These are phyloP conservation scores for Phytophthora ramorum DNA, from an alignment of 352 stramenopile species.

Conservation along the genomic window DNA sequence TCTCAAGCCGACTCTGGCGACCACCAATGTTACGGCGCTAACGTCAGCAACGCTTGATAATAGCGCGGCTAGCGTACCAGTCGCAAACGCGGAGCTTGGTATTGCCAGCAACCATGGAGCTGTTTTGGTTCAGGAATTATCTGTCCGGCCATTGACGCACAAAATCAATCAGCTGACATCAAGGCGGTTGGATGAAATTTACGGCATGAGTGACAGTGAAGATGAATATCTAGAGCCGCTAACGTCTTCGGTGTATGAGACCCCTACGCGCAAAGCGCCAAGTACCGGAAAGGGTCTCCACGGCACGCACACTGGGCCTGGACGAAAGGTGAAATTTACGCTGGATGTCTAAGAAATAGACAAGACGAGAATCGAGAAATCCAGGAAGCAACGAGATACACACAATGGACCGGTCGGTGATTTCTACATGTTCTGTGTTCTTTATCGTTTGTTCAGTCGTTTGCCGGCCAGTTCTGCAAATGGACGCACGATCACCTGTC, in stretches of 20 bases:
- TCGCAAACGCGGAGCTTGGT: constrained; percentile 21
- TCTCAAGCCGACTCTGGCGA: constrained; percentile 25
- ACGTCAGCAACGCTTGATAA: constrained; percentile 6
- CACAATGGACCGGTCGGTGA: neutral
- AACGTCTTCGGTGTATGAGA: constrained; percentile 63
- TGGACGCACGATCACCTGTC: constrained; percentile 62
- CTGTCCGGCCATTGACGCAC: constrained; percentile 52
- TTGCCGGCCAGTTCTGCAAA: constrained; percentile 51
- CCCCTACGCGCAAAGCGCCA: constrained; percentile 41
- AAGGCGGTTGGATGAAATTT: constrained; percentile 78
- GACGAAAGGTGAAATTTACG: constrained; percentile 67
- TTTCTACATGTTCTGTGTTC: constrained; percentile 3
- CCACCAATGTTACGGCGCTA: neutral
- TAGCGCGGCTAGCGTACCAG: constrained; percentile 7
- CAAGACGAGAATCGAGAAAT: constrained; percentile 1
- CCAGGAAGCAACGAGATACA: neutral
- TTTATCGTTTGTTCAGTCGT: constrained; percentile 19
- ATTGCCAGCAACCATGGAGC: constrained; percentile 47
- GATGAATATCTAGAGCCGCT: constrained; percentile 77
- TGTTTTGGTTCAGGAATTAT: constrained; percentile 73
- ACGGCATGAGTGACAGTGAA: constrained; percentile 87
- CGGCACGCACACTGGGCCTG: constrained; percentile 25
- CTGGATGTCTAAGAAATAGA: constrained; percentile 47
- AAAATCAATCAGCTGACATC: constrained; percentile 66
- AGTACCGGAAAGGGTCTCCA: constrained; percentile 31